Evolutionary conservation across 768 basidiomycete genomes (phyloP).

Genomic region (Mycena epipterygia): DNA sequence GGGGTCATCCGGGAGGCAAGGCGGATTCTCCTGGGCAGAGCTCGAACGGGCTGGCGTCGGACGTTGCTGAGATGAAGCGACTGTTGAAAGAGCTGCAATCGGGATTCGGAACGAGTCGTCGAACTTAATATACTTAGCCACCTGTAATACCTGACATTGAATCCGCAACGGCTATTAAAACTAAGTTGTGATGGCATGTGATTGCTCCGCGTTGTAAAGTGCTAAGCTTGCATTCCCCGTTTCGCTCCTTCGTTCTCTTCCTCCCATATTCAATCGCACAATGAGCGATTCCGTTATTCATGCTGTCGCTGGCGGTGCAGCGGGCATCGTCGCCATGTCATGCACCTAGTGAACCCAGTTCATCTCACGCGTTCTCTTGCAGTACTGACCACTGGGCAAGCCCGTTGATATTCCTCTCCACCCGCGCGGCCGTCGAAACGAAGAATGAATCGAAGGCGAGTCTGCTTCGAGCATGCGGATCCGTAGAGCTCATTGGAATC

Average conservation of each 20-base stretch:
- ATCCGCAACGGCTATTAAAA: too few species aligned
- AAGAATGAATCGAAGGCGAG: conserved; percentile 80
- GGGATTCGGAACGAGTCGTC: background rate
- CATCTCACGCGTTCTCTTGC: conserved; percentile 12
- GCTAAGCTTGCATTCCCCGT: too few species aligned
- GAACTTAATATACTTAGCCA: background rate
- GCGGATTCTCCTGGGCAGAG: conserved; percentile 59
- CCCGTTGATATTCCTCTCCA: conserved; percentile 93
- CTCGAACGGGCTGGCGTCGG: conserved; percentile 73
- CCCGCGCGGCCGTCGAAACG: conserved; percentile 92
- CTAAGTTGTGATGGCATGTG: conserved; percentile 39
- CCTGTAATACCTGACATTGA: background rate
- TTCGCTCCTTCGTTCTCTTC: background rate
- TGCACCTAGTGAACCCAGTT: conserved; percentile 77
- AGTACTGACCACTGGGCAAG: conserved; percentile 54
- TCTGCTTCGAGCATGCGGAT: conserved; percentile 22
- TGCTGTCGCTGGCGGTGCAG: conserved; percentile 89
- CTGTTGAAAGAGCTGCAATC: conserved; percentile 62
- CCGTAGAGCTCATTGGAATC: background rate
- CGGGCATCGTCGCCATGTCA: conserved; percentile 93
- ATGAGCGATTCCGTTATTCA: conserved; percentile 90
- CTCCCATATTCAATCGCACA: background rate
- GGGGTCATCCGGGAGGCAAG: conserved; percentile 46
- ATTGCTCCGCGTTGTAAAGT: too few species aligned
- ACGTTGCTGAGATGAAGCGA: conserved; percentile 79